phyloP scores from a whole-genome alignment of 2,329 filamentous ascomycete species.

The Colletotrichum limetticola region DNA sequence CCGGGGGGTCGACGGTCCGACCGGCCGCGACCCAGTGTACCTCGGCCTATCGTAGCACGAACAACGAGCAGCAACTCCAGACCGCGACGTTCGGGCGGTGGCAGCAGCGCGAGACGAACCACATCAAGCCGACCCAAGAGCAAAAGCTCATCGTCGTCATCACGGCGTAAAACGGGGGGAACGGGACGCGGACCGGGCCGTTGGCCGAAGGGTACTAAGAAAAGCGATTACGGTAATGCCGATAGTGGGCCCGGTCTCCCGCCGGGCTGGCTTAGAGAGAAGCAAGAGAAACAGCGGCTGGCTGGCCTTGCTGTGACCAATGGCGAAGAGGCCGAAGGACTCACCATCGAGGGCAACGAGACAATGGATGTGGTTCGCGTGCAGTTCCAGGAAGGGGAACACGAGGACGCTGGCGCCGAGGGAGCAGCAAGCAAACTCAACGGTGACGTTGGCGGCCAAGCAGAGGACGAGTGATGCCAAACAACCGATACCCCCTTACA shows the following conservation, averaged over 20 bases:
- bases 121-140: conserved; percentile 51
- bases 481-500: conserved; percentile 10
- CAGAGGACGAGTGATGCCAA: conserved; percentile 15
- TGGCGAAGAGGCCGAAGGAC: conserved; percentile 36
- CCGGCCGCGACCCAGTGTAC: conserved; percentile 54
- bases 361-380: conserved; percentile 34
- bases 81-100: conserved; percentile 50
- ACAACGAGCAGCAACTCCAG: conserved; percentile 48
- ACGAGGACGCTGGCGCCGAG: neutral
- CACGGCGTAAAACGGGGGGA: conserved; percentile 68
- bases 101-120: conserved; percentile 40
- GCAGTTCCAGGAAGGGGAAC: conserved; percentile 22
- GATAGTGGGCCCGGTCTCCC: conserved; percentile 73
- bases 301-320: conserved; percentile 2
- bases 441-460: neutral
- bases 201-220: conserved; percentile 76
- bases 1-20: conserved; percentile 59
- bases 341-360: conserved; percentile 13
- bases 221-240: conserved; percentile 74
- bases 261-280: conserved; percentile 62
- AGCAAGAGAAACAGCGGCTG: conserved; percentile 42
- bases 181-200: conserved; percentile 73
- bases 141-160: conserved; percentile 46
- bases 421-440: neutral
- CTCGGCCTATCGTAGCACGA: conserved; percentile 50